These are phyloP conservation scores for Boletus tomentosulus DNA, from an alignment of 768 basidiomycete genomes.

Conservation along the genomic window DNA sequence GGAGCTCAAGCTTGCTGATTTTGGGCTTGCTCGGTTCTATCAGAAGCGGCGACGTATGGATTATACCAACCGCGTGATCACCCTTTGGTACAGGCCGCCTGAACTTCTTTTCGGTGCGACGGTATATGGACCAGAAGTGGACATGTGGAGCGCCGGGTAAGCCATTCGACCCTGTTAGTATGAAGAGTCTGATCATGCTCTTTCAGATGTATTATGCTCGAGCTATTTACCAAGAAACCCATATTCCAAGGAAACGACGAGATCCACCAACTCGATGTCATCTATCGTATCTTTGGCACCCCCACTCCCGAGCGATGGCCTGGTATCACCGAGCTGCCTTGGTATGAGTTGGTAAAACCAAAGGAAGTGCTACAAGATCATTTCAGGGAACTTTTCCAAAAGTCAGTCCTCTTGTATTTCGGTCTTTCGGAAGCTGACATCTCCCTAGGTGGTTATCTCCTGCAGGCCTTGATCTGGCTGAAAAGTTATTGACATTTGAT, in stretches of 20 bases:
- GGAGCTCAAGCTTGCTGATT: conserved; percentile 94
- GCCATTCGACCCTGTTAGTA: neutral
- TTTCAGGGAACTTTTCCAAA: conserved; percentile 82
- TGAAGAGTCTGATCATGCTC: neutral
- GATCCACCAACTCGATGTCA: conserved; percentile 92
- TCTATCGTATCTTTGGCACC: conserved; percentile 89
- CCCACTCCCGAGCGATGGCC: conserved; percentile 83
- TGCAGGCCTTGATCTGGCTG: conserved; percentile 83
- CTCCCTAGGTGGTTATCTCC: conserved; percentile 74
- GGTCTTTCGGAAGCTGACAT: neutral
- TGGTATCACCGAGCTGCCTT: conserved; percentile 77
- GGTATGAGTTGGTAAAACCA: conserved; percentile 98
- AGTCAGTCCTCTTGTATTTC: conserved; percentile 44
- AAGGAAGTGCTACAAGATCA: conserved; percentile 67
- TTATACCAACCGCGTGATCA: conserved; percentile 99
- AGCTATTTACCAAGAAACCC: conserved; percentile 91
- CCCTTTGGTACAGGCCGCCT: conserved; percentile 96
- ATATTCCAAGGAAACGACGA: conserved; percentile 99
- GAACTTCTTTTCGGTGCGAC: conserved; percentile 95
- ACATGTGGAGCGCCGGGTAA: conserved; percentile 99
- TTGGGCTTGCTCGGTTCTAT: conserved; percentile 95
- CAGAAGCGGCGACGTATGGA: conserved; percentile 86
- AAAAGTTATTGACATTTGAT: conserved; percentile 75
- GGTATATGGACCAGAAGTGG: conserved; percentile 94
- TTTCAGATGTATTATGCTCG: conserved; percentile 94